These are phyloP conservation scores for Cutaneotrichosporon arboriforme DNA, from an alignment of 1,284 basidiomycete genomes.

Conservation along the genomic window DNA sequence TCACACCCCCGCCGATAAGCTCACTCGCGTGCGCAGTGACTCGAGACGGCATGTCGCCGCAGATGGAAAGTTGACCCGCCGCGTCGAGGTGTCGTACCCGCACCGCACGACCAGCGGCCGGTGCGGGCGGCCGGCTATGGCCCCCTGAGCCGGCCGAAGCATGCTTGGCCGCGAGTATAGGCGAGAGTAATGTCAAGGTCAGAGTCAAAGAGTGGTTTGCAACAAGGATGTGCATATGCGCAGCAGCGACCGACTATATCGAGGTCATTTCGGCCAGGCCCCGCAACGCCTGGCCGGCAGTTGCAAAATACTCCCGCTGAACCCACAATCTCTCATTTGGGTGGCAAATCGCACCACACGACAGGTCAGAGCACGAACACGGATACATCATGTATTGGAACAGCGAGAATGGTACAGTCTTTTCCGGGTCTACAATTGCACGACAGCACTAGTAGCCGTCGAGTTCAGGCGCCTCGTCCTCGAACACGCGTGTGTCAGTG, in stretches of 20 bases:
- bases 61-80: slow-evolving; percentile 69
- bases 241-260: no score
- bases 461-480: slow-evolving; percentile 16
- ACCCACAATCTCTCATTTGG: not conserved
- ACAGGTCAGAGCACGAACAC: not conserved
- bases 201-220: no score
- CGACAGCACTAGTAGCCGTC: slow-evolving; percentile 16
- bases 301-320: not conserved
- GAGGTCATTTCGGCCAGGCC: no score
- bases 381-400: not conserved
- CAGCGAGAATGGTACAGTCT: not conserved
- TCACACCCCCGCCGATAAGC: slow-evolving; percentile 17
- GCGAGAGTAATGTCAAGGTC: no score
- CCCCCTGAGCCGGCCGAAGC: slow-evolving; percentile 9
- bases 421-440: not conserved
- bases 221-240: no score
- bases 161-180: not conserved
- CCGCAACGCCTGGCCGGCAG: not conserved
- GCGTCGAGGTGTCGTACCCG: slow-evolving; percentile 64
- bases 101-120: slow-evolving; percentile 70
- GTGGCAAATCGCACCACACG: slow-evolving; percentile 1
- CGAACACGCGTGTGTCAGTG: slow-evolving; percentile 7
- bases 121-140: slow-evolving; percentile 51
- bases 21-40: slow-evolving; percentile 62
- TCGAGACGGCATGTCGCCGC: slow-evolving; percentile 69